Evolutionary conservation across 1,139 yeast genomes (phyloP).

Genomic region (Protomyces lactucae-debilis): DNA sequence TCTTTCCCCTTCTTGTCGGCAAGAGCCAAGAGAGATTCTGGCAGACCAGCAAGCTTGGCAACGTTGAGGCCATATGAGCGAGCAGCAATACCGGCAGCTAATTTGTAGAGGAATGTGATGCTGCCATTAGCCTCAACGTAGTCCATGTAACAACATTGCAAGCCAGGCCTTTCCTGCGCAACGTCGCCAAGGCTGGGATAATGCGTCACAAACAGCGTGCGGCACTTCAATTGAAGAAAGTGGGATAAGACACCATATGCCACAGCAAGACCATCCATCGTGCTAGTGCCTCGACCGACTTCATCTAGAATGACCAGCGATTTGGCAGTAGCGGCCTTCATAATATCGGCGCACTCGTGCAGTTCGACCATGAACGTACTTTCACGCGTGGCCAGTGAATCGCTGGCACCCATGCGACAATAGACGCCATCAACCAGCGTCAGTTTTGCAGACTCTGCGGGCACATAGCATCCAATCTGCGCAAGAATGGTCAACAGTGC

Average conservation of each 20-base stretch:
- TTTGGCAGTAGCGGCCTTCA: conserved; percentile 47
- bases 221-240: conserved; percentile 50
- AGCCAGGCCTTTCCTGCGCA: conserved; percentile 44
- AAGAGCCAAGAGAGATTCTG: conserved; percentile 35
- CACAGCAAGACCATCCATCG: conserved; percentile 81
- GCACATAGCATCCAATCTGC: conserved; percentile 85
- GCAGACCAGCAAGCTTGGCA: conserved; percentile 41
- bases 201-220: conserved; percentile 79
- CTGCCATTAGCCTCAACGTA: conserved; percentile 46
- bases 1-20: conserved; percentile 35
- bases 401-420: conserved; percentile 65
- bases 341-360: conserved; percentile 57
- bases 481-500: conserved; percentile 66
- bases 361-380: conserved; percentile 76
- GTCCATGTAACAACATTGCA: conserved; percentile 72
- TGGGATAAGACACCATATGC: conserved; percentile 73
- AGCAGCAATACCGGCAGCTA: conserved; percentile 39
- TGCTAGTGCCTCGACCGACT: conserved; percentile 78
- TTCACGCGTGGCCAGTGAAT: conserved; percentile 60
- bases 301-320: conserved; percentile 62
- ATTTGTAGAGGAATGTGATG: conserved; percentile 36
- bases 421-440: conserved; percentile 57
- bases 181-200: conserved; percentile 66
- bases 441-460: conserved; percentile 47
- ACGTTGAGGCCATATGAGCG: conserved; percentile 42